A percentile compares a stretch with the other conserved stretches of the same genome.
phyloP scores from a whole-genome alignment of 2,329 filamentous ascomycete genomes.

The Biscogniauxia marginata region DNA sequence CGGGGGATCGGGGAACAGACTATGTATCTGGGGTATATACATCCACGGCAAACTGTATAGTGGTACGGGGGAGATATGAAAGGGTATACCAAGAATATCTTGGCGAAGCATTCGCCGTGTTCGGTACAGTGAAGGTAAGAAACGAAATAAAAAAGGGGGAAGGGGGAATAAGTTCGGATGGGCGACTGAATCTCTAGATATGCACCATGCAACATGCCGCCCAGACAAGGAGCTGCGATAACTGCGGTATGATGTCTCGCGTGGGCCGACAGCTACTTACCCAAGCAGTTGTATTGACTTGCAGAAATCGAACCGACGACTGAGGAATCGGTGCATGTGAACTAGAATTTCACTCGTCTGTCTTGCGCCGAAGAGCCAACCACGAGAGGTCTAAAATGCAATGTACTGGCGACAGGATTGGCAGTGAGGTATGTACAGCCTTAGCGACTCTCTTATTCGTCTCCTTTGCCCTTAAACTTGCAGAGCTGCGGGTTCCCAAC shows the following conservation, averaged over 20 bases:
- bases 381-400: background rate
- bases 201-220: background rate
- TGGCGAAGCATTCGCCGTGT: background rate
- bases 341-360: background rate
- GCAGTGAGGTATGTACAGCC: background rate
- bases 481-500: background rate
- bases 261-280: background rate
- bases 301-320: background rate
- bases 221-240: background rate
- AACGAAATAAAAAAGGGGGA: background rate
- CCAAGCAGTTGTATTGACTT: background rate
- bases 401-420: background rate
- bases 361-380: background rate
- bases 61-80: background rate
- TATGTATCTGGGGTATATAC: background rate
- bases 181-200: background rate
- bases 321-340: background rate
- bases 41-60: background rate
- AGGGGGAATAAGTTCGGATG: background rate
- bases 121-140: background rate
- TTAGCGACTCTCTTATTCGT: background rate
- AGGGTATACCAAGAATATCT: background rate
- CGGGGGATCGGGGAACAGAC: background rate
- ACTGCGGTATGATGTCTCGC: background rate
- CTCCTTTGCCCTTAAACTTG: background rate